These are phyloP conservation scores for Arabis alpina DNA, from an alignment of 345 rosid species.

Conservation along the genomic window DNA sequence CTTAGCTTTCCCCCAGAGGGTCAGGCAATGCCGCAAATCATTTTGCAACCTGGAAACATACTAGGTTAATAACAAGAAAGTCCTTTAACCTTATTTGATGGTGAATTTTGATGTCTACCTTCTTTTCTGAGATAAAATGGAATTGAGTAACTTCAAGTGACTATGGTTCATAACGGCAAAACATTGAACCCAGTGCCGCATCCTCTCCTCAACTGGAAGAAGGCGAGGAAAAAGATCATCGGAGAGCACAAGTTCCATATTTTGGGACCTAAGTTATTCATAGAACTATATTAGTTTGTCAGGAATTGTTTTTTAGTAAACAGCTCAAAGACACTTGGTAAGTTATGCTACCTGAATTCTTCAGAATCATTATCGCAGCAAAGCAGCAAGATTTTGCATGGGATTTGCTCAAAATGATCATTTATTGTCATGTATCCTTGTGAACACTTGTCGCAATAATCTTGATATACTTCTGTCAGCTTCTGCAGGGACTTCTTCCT, in stretches of 20 bases:
- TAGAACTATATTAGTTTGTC: constrained; percentile 26
- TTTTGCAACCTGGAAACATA: constrained; percentile 71
- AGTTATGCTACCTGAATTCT: constrained; percentile 64
- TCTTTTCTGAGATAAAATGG: constrained; percentile 70
- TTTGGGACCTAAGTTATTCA: constrained; percentile 60
- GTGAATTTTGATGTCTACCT: constrained; percentile 55
- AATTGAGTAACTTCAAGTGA: constrained; percentile 69
- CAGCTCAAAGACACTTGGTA: constrained; percentile 28
- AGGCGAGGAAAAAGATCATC: constrained; percentile 70
- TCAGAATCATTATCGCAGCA: constrained; percentile 75
- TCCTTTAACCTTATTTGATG: constrained; percentile 27
- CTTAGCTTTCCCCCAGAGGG: constrained; percentile 55
- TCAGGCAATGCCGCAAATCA: constrained; percentile 71
- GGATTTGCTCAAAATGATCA: constrained; percentile 79
- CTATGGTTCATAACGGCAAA: constrained; percentile 68
- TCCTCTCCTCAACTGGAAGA: constrained; percentile 68
- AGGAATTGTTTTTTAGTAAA: background rate
- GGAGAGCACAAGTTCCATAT: constrained; percentile 70
- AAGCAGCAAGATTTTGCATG: constrained; percentile 82
- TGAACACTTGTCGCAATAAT: constrained; percentile 77
- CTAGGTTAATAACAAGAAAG: constrained; percentile 31
- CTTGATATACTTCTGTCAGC: constrained; percentile 78
- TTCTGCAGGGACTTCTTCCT: constrained; percentile 85
- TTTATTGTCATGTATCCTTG: constrained; percentile 59
- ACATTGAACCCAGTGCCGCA: constrained; percentile 78